Conservation (phyloP, 768 basidiomycete species). For the Glaciozyma martinii region DNA sequence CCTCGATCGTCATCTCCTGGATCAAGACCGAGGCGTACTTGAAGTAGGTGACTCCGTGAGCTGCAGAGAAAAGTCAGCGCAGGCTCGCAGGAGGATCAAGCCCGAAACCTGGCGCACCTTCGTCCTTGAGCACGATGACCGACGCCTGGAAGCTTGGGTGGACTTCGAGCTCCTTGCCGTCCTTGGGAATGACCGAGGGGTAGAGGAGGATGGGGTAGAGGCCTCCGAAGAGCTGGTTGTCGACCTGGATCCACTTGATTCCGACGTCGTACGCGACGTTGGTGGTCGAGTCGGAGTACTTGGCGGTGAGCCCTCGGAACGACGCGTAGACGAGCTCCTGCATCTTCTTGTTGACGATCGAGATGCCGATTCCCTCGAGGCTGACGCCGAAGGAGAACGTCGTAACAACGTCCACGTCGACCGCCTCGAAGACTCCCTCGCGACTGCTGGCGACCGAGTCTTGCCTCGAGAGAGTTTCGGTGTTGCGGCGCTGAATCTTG, state of each 20-base stretch:
- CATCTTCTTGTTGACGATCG: conserved; percentile 75
- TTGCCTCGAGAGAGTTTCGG: conserved; percentile 14
- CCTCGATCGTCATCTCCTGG: conserved; percentile 86
- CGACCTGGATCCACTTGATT: conserved; percentile 81
- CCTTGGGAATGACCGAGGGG: conserved; percentile 75
- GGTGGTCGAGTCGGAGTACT: conserved; percentile 68
- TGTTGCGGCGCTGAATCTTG: conserved; percentile 44
- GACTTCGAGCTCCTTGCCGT: conserved; percentile 63
- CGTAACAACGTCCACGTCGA: conserved; percentile 53
- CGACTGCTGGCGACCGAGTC: conserved; percentile 46
- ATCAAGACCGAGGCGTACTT: conserved; percentile 92
- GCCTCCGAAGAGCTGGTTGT: conserved; percentile 96
- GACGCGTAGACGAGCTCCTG: conserved; percentile 85
- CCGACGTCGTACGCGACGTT: conserved; percentile 72
- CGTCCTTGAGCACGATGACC: conserved; percentile 81
- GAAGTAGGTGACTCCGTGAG: conserved; percentile 95
- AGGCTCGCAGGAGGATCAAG: too few relatives aligned
- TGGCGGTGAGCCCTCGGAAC: conserved; percentile 65
- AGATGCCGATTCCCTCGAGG: conserved; percentile 83
- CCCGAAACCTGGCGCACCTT: conserved; percentile 51
- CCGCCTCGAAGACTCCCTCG: conserved; percentile 39
- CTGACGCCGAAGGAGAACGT: conserved; percentile 61
- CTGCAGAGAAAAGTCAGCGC: conserved; percentile 44
- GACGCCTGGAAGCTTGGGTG: conserved; percentile 84
- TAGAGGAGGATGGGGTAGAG: conserved; percentile 89